phyloP scores from a whole-genome alignment of 345 rosid genomes.

The Lagerstroemia speciosa region DNA sequence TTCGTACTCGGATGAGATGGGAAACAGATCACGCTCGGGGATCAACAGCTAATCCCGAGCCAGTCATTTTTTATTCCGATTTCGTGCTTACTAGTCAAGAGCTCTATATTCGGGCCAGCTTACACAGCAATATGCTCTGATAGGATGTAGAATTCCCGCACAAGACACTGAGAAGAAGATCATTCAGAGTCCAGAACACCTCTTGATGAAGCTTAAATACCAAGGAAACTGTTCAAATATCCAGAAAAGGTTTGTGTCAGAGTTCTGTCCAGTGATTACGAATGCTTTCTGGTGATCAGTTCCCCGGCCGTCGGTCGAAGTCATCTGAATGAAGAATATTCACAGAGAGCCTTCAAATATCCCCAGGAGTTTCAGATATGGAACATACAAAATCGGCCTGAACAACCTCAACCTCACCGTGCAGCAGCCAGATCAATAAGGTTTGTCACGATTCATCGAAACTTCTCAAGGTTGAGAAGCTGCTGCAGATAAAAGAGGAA shows the following conservation, averaged over 20 bases:
- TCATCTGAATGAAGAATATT: constrained; percentile 96
- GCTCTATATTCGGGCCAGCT: too few relatives aligned
- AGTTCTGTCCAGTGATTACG: constrained; percentile 1
- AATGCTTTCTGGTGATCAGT: constrained; percentile 42
- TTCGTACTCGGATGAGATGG: too few relatives aligned
- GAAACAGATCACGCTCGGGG: too few relatives aligned
- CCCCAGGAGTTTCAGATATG: too few relatives aligned
- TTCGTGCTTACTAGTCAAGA: too few relatives aligned
- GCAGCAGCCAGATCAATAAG: background rate
- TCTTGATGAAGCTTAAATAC: constrained; percentile 85
- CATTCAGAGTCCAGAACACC: constrained; percentile 98
- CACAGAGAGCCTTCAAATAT: constrained; percentile 88
- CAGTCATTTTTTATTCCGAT: too few relatives aligned
- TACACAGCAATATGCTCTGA: too few relatives aligned
- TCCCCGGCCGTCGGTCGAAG: constrained; percentile 99
- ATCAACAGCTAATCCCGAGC: too few relatives aligned
- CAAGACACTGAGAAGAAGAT: constrained; percentile 93
- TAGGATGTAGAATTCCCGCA: constrained; percentile 98
- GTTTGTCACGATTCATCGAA: constrained; percentile 7
- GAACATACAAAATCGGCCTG: constrained; percentile 87
- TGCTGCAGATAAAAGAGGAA: constrained; percentile 28
- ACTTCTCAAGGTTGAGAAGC: constrained; percentile 92
- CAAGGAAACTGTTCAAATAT: constrained; percentile 65
- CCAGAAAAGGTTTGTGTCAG: constrained; percentile 1
- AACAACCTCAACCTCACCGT: constrained; percentile 99